These are phyloP conservation scores for Xylariaceae sp. DNA, from an alignment of 2,329 filamentous ascomycete genomes.

Conservation along the genomic window DNA sequence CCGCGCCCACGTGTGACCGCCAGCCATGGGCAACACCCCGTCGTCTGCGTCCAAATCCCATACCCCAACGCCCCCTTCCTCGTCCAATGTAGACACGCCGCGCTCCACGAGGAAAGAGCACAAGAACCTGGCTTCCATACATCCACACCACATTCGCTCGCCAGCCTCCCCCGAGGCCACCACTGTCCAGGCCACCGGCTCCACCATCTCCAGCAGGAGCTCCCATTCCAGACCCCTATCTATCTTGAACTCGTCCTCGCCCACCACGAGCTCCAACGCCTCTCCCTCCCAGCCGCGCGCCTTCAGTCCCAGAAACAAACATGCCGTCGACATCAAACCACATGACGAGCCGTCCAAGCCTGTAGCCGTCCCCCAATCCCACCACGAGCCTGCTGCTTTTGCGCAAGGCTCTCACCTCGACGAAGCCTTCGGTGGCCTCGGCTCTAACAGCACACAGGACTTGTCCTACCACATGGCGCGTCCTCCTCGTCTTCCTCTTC, in stretches of 20 bases:
- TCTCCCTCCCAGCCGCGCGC: conserved; percentile 28
- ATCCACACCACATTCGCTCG: conserved; percentile 45
- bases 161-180: conserved; percentile 62
- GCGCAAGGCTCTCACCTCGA: conserved; percentile 35
- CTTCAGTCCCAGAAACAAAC: conserved; percentile 30
- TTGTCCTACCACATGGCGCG: conserved; percentile 61
- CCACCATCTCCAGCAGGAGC: conserved; percentile 47
- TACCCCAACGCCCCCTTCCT: conserved; percentile 30
- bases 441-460: conserved; percentile 59
- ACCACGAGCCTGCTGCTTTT: conserved; percentile 29
- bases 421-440: conserved; percentile 43
- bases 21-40: conserved; percentile 44
- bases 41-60: conserved; percentile 33
- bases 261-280: conserved; percentile 31
- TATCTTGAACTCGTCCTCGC: conserved; percentile 48
- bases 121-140: conserved; percentile 54
- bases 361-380: conserved; percentile 52
- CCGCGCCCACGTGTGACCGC: conserved; percentile 2
- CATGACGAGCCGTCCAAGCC: conserved; percentile 50
- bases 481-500: conserved; percentile 86
- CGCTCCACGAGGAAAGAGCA: conserved; percentile 41
- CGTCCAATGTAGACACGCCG: conserved; percentile 31
- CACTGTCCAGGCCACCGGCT: conserved; percentile 58
- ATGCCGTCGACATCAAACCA: conserved; percentile 30
- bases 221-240: conserved; percentile 49